A percentile compares a stretch with the other conserved stretches of the same genome.
Evolutionary conservation across 2,329 filamentous ascomycete genomes (phyloP).

Genomic region (Penicillium sp.): DNA sequence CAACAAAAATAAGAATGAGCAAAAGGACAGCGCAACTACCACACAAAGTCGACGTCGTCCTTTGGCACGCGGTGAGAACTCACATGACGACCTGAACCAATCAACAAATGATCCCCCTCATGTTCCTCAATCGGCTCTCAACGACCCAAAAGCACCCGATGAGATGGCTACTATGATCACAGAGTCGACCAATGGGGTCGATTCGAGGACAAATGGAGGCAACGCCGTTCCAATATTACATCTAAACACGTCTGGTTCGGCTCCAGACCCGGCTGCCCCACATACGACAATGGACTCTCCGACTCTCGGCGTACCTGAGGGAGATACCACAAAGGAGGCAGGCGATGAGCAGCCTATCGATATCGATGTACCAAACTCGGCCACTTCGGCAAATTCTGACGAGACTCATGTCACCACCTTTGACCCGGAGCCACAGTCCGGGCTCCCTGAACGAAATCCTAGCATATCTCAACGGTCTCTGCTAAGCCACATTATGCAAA

Average conservation of each 20-base stretch:
- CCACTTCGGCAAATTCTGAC: constrained; percentile 61
- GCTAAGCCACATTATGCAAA: constrained; percentile 51
- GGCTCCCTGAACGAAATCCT: constrained; percentile 44
- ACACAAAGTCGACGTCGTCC: constrained; percentile 51
- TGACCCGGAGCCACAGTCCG: constrained; percentile 70
- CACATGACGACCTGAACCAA: constrained; percentile 30
- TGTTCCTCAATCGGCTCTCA: constrained; percentile 3
- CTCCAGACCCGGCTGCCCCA: constrained; percentile 16
- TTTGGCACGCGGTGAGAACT: constrained; percentile 53
- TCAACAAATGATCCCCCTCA: constrained; percentile 20
- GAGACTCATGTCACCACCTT: constrained; percentile 64
- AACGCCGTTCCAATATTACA: constrained; percentile 27
- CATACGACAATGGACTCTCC: constrained; percentile 45
- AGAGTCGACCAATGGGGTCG: constrained; percentile 13
- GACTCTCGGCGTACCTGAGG: constrained; percentile 40
- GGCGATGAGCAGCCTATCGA: constrained; percentile 4
- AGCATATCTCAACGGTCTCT: constrained; percentile 44
- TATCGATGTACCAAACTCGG: constrained; percentile 31
- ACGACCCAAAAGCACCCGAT: constrained; percentile 9
- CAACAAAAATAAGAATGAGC: constrained; percentile 59
- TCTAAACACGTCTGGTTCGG: constrained; percentile 26
- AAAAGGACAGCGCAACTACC: constrained; percentile 60
- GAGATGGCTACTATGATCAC: constrained; percentile 29
- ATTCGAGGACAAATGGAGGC: constrained; percentile 14
- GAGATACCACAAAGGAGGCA: constrained; percentile 7